Conservation (phyloP, 1,284 basidiomycete genomes). For the Ganoderma boninense region DNA sequence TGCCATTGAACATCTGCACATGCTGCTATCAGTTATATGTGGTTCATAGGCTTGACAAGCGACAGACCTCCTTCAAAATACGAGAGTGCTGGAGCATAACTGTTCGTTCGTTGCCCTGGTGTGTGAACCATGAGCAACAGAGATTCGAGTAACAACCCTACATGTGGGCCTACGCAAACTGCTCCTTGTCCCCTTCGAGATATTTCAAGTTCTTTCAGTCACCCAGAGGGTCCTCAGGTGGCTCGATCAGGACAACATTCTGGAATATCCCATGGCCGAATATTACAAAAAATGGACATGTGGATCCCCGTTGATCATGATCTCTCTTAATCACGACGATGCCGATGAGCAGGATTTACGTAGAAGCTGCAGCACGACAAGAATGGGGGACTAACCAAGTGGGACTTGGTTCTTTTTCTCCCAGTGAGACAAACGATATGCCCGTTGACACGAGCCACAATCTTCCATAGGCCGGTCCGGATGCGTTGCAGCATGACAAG, state of each 20-base stretch:
- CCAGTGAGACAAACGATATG: slow-evolving; percentile 44
- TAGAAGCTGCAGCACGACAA: neutral
- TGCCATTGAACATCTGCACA: slow-evolving; percentile 49
- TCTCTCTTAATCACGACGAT: slow-evolving; percentile 39
- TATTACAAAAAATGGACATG: slow-evolving; percentile 43
- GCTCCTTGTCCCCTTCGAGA: slow-evolving; percentile 43
- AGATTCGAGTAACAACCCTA: neutral
- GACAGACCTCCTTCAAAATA: slow-evolving; percentile 42
- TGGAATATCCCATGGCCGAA: slow-evolving; percentile 54
- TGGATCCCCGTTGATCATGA: slow-evolving; percentile 47
- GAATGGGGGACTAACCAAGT: slow-evolving; percentile 14
- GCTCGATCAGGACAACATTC: slow-evolving; percentile 52
- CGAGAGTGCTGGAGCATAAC: slow-evolving; percentile 47
- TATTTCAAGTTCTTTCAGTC: slow-evolving; percentile 41
- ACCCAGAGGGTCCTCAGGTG: slow-evolving; percentile 39
- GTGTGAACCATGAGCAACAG: neutral
- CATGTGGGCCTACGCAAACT: slow-evolving; percentile 40
- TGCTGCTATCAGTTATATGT: neutral
- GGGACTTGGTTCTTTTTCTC: slow-evolving; percentile 34
- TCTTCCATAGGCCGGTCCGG: no score
- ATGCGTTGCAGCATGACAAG: no score
- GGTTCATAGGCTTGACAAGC: neutral
- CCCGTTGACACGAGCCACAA: no score
- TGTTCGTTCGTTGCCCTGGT: slow-evolving; percentile 48
- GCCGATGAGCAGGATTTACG: no score